Evolutionary conservation across 257 asterid genomes (phyloP), one percentile per base, ranked within the genome.

Genomic region (Verbena officinalis): DNA sequence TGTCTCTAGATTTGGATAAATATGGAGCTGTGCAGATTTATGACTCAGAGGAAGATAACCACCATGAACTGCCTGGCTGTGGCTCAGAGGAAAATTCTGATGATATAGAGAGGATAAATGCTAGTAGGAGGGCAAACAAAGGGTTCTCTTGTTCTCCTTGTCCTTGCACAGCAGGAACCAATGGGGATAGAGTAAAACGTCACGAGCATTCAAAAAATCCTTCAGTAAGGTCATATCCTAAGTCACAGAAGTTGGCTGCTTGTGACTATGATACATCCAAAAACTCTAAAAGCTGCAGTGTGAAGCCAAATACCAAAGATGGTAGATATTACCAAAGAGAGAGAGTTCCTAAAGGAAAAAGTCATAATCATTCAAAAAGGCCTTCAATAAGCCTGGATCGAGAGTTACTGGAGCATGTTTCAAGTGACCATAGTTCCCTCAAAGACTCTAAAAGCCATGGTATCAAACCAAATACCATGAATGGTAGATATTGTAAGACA

Each of bases 61-160:
- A 38, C 56, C 64, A 16, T 46, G 82, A 73, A 53, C 52, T 49
- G 48, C 49, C 81, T 38, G 79, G 54, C n/a, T 62, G 73, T 75
- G 76, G 73, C 65, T 67, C 75, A 52, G 85, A 86, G 62, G 74
- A 69, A 69, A 62, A 74, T 55, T 60, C 78, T 72, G 52, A 59
- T 66, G 65, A 68, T 64, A 72, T 59, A 23, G 55, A 70, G 52
- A 69, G 63, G 71, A 66, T 74, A 52, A 54, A 39, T 40, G 45
- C 36, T 27, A 65, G 58, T 44, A 68, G 65, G 67, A 39, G 50
- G 54, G 50, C 60, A 31, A 49, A 66, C 68, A 57, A 66, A 52
- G 64, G 68, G 46, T 65, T 56, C 46, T 76, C 77, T 75, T 43
- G 71, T 63, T 80, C 71, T 77, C 55, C 27, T 48, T 64, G 80